A percentile compares a stretch with the other conserved stretches of the same genome.
These are phyloP conservation scores for Neospora caninum DNA, from an alignment of 169 alveolate species.

Conservation along the genomic window DNA sequence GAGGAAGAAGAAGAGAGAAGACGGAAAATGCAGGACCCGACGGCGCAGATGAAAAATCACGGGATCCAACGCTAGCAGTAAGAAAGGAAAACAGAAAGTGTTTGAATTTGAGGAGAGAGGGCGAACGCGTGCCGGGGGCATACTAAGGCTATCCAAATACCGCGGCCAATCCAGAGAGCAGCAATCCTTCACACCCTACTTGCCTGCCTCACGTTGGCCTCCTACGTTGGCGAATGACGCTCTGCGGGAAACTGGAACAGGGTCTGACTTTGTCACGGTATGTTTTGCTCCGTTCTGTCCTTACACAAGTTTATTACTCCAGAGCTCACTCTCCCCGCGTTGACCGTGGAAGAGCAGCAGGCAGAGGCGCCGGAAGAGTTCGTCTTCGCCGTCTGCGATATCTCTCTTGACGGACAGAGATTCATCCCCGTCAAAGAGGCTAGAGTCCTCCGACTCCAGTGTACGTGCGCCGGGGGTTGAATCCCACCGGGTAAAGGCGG, in stretches of 20 bases:
- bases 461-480: not conserved
- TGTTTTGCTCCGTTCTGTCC: too few relatives aligned
- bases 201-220: too few relatives aligned
- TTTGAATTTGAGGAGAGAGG: too few relatives aligned
- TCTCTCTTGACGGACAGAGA: constrained; percentile 28
- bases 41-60: not conserved
- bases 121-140: too few relatives aligned
- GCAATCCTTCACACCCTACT: too few relatives aligned
- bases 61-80: not conserved
- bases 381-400: not conserved
- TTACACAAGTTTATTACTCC: not conserved
- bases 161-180: too few relatives aligned
- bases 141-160: too few relatives aligned
- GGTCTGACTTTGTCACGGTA: too few relatives aligned
- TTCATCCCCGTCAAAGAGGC: not conserved
- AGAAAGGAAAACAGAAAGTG: not conserved
- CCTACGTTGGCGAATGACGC: too few relatives aligned
- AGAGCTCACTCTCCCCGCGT: not conserved
- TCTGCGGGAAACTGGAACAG: too few relatives aligned
- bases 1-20: not conserved
- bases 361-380: not conserved
- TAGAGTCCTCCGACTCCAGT: constrained; percentile 10
- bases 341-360: not conserved
- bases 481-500: not conserved
- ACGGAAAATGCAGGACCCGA: not conserved